These are phyloP conservation scores for Aspergillus fijiensis DNA, from an alignment of 2,329 filamentous ascomycete genomes.

Conservation along the genomic window DNA sequence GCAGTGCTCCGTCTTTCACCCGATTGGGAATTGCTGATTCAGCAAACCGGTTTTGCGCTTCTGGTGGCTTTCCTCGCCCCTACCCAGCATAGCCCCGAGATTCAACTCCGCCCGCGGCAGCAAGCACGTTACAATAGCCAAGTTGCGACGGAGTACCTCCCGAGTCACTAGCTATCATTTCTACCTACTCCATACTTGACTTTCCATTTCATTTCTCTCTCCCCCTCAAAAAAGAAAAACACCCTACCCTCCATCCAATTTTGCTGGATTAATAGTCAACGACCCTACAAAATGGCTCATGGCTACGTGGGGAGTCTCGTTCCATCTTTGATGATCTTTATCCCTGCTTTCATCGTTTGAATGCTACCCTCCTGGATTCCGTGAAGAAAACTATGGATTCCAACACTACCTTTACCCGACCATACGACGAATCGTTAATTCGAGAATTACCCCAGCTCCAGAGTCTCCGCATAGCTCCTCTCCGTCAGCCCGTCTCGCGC, in stretches of 20 bases:
- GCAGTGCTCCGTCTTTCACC: neutral
- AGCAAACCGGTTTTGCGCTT: slow-evolving; percentile 4
- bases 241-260: neutral
- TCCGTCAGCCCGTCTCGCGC: slow-evolving; percentile 47
- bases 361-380: slow-evolving; percentile 13
- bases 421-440: slow-evolving; percentile 43
- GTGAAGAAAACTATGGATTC: slow-evolving; percentile 31
- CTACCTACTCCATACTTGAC: no score
- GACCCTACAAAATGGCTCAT: slow-evolving; percentile 1
- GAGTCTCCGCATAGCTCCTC: slow-evolving; percentile 48
- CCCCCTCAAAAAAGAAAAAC: neutral
- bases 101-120: no score
- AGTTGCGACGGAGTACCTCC: no score
- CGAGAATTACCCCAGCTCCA: slow-evolving; percentile 45
- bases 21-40: slow-evolving; percentile 9
- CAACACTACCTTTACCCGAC: slow-evolving; percentile 30
- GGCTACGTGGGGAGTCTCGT: neutral
- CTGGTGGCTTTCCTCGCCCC: neutral
- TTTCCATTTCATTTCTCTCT: neutral
- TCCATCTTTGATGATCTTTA: slow-evolving; percentile 1
- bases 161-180: no score
- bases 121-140: no score
- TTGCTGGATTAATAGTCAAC: neutral
- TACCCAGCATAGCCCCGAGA: neutral
- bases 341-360: neutral